These are phyloP conservation scores for Coelastrella sp. DNA, from an alignment of 139 green algal genomes.

Conservation along the genomic window DNA sequence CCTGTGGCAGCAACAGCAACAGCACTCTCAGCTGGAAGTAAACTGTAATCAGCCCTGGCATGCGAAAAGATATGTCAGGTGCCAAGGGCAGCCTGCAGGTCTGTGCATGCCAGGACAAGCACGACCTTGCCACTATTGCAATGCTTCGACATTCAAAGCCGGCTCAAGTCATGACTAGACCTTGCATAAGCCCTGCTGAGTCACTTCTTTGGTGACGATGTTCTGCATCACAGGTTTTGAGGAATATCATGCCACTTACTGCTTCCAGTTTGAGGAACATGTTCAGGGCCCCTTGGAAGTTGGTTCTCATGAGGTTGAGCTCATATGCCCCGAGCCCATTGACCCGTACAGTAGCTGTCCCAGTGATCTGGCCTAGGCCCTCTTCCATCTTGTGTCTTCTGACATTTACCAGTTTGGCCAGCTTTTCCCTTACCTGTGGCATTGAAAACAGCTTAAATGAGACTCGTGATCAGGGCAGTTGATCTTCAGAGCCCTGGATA, in stretches of 20 bases:
- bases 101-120: too few relatives aligned
- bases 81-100: too few relatives aligned
- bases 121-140: too few relatives aligned
- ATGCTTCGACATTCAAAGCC: too few relatives aligned
- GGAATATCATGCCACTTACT: conserved; percentile 43
- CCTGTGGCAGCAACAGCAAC: not conserved
- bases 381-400: conserved; percentile 84
- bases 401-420: conserved; percentile 81
- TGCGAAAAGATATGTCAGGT: too few relatives aligned
- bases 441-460: not conserved
- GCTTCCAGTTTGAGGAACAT: conserved; percentile 67
- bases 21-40: not conserved
- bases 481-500: not conserved
- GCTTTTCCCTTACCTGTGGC: conserved; percentile 69
- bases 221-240: not conserved
- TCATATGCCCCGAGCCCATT: conserved; percentile 89
- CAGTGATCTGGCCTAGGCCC: conserved; percentile 75
- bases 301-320: conserved; percentile 83
- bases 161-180: not conserved
- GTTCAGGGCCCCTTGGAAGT: conserved; percentile 75
- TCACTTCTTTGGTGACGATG: not conserved
- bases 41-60: too few relatives aligned
- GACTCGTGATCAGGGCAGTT: not conserved
- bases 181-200: not conserved
- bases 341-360: conserved; percentile 85